phyloP scores from a whole-genome alignment of 1,284 basidiomycete species.

The Mrakiaceae sp. region DNA sequence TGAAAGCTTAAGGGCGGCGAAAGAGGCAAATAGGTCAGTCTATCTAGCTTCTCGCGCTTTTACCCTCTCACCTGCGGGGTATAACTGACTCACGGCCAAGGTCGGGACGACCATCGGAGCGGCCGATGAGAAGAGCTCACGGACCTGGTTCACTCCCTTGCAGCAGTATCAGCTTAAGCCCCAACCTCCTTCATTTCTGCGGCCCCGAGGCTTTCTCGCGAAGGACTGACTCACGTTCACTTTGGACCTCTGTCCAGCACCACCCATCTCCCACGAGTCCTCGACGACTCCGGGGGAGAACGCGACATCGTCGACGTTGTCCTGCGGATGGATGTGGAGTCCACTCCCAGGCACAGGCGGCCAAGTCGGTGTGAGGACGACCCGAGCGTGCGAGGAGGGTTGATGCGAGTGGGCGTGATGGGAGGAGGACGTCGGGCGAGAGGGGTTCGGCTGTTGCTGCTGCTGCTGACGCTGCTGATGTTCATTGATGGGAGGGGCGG shows the following conservation, averaged over 20 bases:
- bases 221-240: not conserved
- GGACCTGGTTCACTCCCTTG: not conserved
- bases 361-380: not conserved
- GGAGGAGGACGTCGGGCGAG: not conserved
- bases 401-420: not conserved
- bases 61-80: too few relatives aligned
- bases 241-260: not conserved
- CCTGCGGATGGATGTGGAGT: not conserved
- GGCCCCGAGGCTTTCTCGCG: not conserved
- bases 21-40: too few relatives aligned
- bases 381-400: not conserved
- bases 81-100: too few relatives aligned
- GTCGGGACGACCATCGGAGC: too few relatives aligned
- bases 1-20: too few relatives aligned
- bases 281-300: not conserved
- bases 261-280: not conserved
- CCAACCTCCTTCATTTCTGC: not conserved
- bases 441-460: not conserved
- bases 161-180: not conserved
- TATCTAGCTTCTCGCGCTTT: too few relatives aligned
- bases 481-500: too few relatives aligned
- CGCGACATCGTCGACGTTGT: too few relatives aligned
- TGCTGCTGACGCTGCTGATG: too few relatives aligned
- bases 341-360: not conserved
- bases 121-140: not conserved